Conservation (phyloP, 495 filamentous ascomycete species). For the Pyrenopolyporus hunteri region DNA sequence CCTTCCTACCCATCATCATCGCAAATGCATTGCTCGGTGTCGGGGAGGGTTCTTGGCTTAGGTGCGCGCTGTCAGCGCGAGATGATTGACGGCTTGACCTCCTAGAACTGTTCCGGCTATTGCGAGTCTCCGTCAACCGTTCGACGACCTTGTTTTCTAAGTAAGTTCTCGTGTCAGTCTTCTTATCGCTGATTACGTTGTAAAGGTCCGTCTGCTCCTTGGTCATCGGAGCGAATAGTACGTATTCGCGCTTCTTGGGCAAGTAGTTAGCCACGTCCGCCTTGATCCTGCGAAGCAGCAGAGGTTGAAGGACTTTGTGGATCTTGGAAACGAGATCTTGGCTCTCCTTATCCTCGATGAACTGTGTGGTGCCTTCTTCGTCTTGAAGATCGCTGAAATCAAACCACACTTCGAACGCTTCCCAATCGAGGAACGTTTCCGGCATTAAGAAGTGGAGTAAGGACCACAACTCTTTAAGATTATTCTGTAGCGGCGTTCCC, state of each 20-base stretch:
- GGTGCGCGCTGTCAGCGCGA: slow-evolving; percentile 39
- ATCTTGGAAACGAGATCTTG: slow-evolving; percentile 85
- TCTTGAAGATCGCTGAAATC: slow-evolving; percentile 91
- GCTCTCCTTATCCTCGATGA: slow-evolving; percentile 78
- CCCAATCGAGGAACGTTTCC: slow-evolving; percentile 86
- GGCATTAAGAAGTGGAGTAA: slow-evolving; percentile 92
- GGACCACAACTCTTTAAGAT: slow-evolving; percentile 94
- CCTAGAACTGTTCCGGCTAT: slow-evolving; percentile 43
- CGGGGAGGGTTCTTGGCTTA: slow-evolving; percentile 26
- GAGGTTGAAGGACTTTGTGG: slow-evolving; percentile 89
- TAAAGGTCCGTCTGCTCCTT: slow-evolving; percentile 89
- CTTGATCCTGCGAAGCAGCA: slow-evolving; percentile 87
- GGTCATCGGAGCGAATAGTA: slow-evolving; percentile 89
- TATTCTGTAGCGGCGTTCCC: slow-evolving; percentile 94
- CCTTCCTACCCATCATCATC: slow-evolving; percentile 55
- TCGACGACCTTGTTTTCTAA: slow-evolving; percentile 86
- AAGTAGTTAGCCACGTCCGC: slow-evolving; percentile 87
- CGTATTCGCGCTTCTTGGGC: slow-evolving; percentile 96
- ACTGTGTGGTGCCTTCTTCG: slow-evolving; percentile 68
- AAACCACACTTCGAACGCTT: slow-evolving; percentile 92
- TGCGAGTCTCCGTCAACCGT: slow-evolving; percentile 57
- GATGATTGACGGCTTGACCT: slow-evolving; percentile 48
- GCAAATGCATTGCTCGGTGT: slow-evolving; percentile 51
- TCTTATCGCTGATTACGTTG: slow-evolving; percentile 79
- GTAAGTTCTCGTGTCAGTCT: slow-evolving; percentile 71